Conservation (phyloP, 2,329 filamentous ascomycete species). For the Colletotrichum sp. region DNA sequence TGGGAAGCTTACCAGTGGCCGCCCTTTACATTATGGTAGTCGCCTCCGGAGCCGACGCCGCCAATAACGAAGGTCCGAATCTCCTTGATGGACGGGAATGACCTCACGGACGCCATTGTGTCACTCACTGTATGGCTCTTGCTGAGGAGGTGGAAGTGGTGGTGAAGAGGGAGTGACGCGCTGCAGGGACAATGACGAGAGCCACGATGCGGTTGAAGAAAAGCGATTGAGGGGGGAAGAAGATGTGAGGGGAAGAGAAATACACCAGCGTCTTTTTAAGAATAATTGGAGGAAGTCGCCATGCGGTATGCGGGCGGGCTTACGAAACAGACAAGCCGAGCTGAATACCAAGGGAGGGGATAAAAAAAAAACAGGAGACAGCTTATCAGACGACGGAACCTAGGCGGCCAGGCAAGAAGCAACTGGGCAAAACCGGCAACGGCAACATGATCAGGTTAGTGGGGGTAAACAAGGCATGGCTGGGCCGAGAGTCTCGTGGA, state of each 20-base stretch:
- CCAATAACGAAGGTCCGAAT: conserved; percentile 76
- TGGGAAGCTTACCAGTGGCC: conserved; percentile 63
- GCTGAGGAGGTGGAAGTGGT: neutral
- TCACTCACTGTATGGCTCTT: neutral
- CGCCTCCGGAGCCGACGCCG: conserved; percentile 66
- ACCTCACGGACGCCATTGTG: conserved; percentile 53
- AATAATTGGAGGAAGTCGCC: neutral
- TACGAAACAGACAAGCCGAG: conserved; percentile 6
- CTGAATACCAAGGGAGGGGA: neutral
- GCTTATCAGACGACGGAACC: neutral
- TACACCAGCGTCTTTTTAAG: conserved; percentile 1
- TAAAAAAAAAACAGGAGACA: neutral
- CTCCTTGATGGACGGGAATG: conserved; percentile 78
- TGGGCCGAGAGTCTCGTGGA: neutral
- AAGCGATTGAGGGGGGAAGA: neutral
- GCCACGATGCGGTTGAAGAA: neutral
- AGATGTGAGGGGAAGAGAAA: neutral
- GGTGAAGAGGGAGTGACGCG: neutral
- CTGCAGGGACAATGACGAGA: neutral
- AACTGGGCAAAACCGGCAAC: neutral
- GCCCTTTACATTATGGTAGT: conserved; percentile 91
- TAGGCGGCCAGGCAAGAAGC: neutral
- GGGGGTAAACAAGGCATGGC: neutral
- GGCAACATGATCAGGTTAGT: neutral
- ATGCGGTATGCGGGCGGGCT: neutral